Evolutionary conservation across 768 basidiomycete genomes (phyloP), one percentile per base, ranked within the genome.

Genomic region (Russula vinacea): DNA sequence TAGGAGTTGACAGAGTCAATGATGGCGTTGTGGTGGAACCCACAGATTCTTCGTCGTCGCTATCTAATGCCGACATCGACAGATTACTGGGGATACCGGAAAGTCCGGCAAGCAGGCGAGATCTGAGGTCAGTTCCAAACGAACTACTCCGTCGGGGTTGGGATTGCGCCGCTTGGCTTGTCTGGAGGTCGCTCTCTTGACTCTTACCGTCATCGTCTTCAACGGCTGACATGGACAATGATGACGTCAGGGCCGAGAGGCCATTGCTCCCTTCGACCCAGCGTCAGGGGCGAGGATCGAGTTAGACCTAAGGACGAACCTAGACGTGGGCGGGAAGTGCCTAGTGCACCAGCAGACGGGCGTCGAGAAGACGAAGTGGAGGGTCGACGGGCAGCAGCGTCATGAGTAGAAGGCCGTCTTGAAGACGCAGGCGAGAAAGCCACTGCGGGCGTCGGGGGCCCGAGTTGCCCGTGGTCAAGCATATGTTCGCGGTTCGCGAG

Each of bases 401-500:
- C 68, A 22, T 67, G 56, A 57, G 68, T 69, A 16, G 72, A 73
- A 2, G 76, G 72, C 24, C 77, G 75, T n/a, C 81, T 77, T 0
- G 85, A 85, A 9, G 69, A 42, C 14, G 76, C 81, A 16, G 83
- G 84, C 0, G 85, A 80, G 5, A 76, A 68, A 0, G 74, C 74
- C 5, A 74, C 63, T 7, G 81, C 73, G 5, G 86, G 87, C 0
- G 88, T 89, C 2, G 84, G 78, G 11, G 87, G 84, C 2, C 87
- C 87, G 5, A 90, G 76, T 70, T 92, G 89, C 5, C 88, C 89
- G 70, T 95, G 93, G 73, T 94, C 90, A 53, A 94, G 83, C 90
- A 98, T 93, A 72, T 97, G 91, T 71, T 94, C 92, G n/a, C 90
- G 81, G 0, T 90, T 84, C 0, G 94, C 94, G 16, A 98, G 80